These are phyloP conservation scores for Rostrohypoxylon terebratum DNA, from an alignment of 495 filamentous ascomycete genomes.

Conservation along the genomic window DNA sequence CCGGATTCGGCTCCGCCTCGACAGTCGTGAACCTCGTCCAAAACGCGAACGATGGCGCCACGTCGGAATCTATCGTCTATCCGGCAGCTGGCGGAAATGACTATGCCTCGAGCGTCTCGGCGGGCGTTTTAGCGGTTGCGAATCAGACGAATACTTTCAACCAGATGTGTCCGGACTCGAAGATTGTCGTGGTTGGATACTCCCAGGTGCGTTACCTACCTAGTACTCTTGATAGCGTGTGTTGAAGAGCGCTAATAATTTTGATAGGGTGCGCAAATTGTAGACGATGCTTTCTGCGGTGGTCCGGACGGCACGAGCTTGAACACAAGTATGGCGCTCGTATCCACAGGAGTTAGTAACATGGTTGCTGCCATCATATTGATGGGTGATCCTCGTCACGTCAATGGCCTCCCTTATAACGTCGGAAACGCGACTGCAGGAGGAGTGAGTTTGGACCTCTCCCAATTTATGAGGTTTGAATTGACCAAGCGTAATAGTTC, in stretches of 20 bases:
- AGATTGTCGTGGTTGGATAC: conserved; percentile 69
- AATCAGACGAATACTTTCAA: conserved; percentile 64
- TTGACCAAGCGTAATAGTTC: conserved; percentile 55
- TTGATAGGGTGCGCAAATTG: conserved; percentile 65
- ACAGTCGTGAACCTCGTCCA: conserved; percentile 64
- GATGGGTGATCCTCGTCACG: conserved; percentile 69
- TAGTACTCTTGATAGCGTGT: neutral
- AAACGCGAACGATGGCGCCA: conserved; percentile 61
- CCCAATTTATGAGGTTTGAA: conserved; percentile 6
- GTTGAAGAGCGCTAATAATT: neutral
- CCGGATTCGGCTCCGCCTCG: conserved; percentile 65
- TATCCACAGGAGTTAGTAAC: conserved; percentile 57
- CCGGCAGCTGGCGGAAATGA: conserved; percentile 67
- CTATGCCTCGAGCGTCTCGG: conserved; percentile 62
- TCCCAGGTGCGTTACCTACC: conserved; percentile 60
- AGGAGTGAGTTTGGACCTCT: conserved; percentile 60
- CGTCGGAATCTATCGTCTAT: conserved; percentile 67
- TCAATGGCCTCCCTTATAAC: conserved; percentile 64
- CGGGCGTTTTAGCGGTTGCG: conserved; percentile 64
- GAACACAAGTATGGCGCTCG: conserved; percentile 59
- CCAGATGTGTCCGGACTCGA: conserved; percentile 61
- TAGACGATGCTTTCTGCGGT: conserved; percentile 71
- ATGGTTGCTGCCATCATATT: conserved; percentile 69
- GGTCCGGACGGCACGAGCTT: conserved; percentile 65
- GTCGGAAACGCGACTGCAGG: conserved; percentile 66